Base-by-base conservation (phyloP, 257 asterid species). In the Coffea eugenioides region DNA sequence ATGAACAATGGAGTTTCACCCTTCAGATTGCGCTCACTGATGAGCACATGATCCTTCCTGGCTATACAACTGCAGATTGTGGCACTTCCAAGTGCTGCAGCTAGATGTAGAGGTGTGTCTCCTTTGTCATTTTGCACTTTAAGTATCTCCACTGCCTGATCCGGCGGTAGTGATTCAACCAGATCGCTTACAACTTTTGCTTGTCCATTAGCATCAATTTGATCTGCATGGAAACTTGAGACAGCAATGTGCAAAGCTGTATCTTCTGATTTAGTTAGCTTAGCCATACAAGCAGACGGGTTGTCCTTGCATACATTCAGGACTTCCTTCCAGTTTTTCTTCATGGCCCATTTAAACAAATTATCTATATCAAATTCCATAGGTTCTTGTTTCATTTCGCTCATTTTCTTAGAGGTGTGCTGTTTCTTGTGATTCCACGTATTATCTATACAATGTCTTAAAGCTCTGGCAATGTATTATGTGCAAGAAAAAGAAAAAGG, bases 221-320 rank as follows among this genome's bases (percentile, higher is more conserved):
- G 46, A 45, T 62, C 71, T 3, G 83, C 43, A 65, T 80, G 81
- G 87, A 78, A 85, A 57, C 86, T 80, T 14, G 90, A 79, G 81
- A 90, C 75, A 6, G 90, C 89, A 34, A 90, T 76, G 68, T 89
- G 92, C 43, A 90, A 66, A 75, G 90, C 89, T 15, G 94, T 90
- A 54, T 87, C 89, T 67, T 84, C 73, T 3, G 88, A 77, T 72
- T 82, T 86, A 0, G 91, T 90, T 34, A 90, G 87, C 84, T 27
- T 82, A 0, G 79, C 82, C 9, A 0, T 36, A 3, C 15, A 80
- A 16, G 79, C 83, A 0, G 0, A 23, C 23, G 73, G 8, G 18
- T 78, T 0, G 0, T 16, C 12, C 21, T 0, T 0, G 85, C 83
- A 86, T 39, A 52, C 49, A 8, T 43, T 48, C 18, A 0, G 43